phyloP scores from a whole-genome alignment of 2,329 filamentous ascomycete species.

The Fusarium humuli region DNA sequence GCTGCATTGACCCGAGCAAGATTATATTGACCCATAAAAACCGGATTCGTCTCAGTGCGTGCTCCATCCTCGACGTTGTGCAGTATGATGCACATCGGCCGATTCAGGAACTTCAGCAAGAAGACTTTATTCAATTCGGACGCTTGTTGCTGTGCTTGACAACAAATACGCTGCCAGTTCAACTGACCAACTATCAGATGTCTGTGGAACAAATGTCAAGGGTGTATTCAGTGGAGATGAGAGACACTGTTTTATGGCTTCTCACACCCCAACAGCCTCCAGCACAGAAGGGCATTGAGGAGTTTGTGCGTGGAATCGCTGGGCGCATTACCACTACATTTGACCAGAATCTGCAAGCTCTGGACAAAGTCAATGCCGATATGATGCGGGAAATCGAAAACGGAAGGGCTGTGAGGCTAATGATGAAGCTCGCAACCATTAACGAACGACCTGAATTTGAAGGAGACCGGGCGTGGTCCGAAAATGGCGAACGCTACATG shows the following conservation, averaged over 20 bases:
- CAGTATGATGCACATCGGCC: slow-evolving; percentile 79
- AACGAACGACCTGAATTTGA: slow-evolving; percentile 91
- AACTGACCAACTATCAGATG: slow-evolving; percentile 72
- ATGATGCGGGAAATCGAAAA: slow-evolving; percentile 89
- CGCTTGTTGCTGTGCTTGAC: slow-evolving; percentile 85
- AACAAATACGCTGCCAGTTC: slow-evolving; percentile 69
- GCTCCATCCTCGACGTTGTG: slow-evolving; percentile 89
- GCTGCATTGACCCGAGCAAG: slow-evolving; percentile 88
- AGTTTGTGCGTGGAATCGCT: slow-evolving; percentile 82
- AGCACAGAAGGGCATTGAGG: slow-evolving; percentile 77
- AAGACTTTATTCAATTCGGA: slow-evolving; percentile 88
- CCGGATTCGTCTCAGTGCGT: slow-evolving; percentile 87
- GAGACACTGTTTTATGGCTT: slow-evolving; percentile 85
- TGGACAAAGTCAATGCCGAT: slow-evolving; percentile 79
- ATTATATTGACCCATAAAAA: slow-evolving; percentile 92
- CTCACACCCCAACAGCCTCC: slow-evolving; percentile 71
- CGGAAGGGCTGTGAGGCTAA: slow-evolving; percentile 81
- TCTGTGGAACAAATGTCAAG: slow-evolving; percentile 81
- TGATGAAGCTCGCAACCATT: slow-evolving; percentile 85
- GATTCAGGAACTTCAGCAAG: slow-evolving; percentile 82
- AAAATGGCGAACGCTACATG: slow-evolving; percentile 91
- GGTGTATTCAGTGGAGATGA: slow-evolving; percentile 81
- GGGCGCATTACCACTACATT: slow-evolving; percentile 80
- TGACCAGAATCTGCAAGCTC: slow-evolving; percentile 81
- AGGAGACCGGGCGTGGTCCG: slow-evolving; percentile 83